Base-by-base conservation (phyloP, 163 green algal species). In the Scenedesmus sp. region DNA sequence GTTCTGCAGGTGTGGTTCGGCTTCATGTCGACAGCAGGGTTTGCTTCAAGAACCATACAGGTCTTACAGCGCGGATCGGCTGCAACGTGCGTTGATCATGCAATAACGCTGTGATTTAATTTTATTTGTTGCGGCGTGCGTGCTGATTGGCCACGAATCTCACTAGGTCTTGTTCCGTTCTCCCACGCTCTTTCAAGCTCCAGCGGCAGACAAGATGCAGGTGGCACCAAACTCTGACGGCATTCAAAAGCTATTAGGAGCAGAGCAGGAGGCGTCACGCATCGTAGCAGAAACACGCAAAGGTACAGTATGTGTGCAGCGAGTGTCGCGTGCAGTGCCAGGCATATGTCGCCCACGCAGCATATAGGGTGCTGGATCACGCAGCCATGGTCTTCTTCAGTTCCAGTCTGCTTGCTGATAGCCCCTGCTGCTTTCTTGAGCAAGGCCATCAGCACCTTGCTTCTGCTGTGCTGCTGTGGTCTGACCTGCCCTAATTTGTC, bases 231-330 rank as follows among this genome's bases (percentile, higher is more conserved):
- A 95, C 0, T 94, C 96, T 54, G 97, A 99, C 89, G 96, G 97
- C 79, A 99, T 99, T 77, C 96, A 99, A 91, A 95, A 97, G 90
- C 95, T 99, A 46, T 92, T 99, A 60, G 96, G 94, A 66, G 97
- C 97, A n/a, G 97, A 99, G 94, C 88, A 96, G 77, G 97, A 98
- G 84, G 97, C 97, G 12, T 97, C 98, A 86, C 88, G 93, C 8
- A 98, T 99, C 67, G 97, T 99, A 20, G 89, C 95, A 34, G 96
- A 97, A 82, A 97, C 97, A 20, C 93, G 97, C 4, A 97, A 97
- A 94, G 97, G 96, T 98, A 82, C 18, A 79, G 70, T 52, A 52
- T 79, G 3, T 6, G 23, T 79, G 70, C 23, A 79, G 23, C 23
- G 70, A 26, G 70, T 52, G 46, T 13, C 5, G 18, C 70, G 20